Percentiles rank a stretch among this genome's conserved stretches.
Evolutionary conservation across 2,329 filamentous ascomycete genomes (phyloP).

Genomic region (Onygenales sp.): DNA sequence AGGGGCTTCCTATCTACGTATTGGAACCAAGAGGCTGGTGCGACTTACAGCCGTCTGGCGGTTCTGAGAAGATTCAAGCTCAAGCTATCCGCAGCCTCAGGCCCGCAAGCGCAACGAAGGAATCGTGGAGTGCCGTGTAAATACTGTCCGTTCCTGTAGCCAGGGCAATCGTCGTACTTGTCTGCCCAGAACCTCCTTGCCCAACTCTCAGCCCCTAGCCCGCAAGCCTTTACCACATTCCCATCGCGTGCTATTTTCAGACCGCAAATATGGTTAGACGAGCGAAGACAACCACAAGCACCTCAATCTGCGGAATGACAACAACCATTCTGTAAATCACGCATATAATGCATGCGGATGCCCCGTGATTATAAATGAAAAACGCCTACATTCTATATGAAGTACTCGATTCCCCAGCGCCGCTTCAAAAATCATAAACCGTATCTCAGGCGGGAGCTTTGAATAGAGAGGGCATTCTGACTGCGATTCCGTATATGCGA

Average conservation of each 20-base stretch:
- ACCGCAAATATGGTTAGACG: no score
- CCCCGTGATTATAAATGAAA: neutral
- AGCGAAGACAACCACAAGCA: no score
- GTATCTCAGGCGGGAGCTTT: neutral
- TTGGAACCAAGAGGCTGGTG: no score
- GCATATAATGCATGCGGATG: neutral
- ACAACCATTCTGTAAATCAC: no score
- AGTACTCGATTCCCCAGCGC: slow-evolving; percentile 1
- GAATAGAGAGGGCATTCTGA: neutral
- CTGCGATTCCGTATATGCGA: neutral
- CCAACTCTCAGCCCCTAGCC: neutral
- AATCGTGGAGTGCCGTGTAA: no score
- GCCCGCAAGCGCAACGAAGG: no score
- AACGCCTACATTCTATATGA: neutral
- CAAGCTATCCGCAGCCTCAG: no score
- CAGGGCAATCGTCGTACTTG: neutral
- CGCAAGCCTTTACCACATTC: neutral
- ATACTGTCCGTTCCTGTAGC: no score
- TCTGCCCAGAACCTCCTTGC: neutral
- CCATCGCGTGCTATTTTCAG: neutral
- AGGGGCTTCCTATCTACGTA: no score
- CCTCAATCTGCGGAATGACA: no score
- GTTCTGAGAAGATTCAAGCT: no score
- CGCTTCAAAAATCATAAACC: slow-evolving; percentile 1
- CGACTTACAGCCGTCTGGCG: no score